phyloP scores from a whole-genome alignment of 2,329 filamentous ascomycete genomes.

The Trichoderma sp. region DNA sequence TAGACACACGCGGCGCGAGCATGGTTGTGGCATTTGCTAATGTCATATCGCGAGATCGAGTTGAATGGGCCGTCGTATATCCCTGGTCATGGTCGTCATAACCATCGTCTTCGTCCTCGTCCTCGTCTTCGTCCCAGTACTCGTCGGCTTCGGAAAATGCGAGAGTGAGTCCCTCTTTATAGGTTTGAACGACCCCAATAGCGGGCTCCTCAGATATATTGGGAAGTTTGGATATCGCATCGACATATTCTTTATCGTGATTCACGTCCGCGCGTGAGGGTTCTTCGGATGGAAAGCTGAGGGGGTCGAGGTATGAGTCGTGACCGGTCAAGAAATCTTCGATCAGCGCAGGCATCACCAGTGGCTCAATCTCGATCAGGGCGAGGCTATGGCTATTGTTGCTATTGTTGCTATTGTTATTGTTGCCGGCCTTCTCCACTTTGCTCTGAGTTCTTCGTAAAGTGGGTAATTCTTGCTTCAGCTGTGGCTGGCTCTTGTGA shows the following conservation, averaged over 20 bases:
- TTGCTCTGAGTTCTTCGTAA: slow-evolving; percentile 52
- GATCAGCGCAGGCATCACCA: slow-evolving; percentile 4
- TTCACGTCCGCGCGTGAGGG: slow-evolving; percentile 35
- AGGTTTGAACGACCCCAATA: slow-evolving; percentile 31
- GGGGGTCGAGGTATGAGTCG: slow-evolving; percentile 38
- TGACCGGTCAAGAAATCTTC: slow-evolving; percentile 33
- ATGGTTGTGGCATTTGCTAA: slow-evolving; percentile 58
- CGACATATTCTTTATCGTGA: slow-evolving; percentile 34
- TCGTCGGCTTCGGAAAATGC: slow-evolving; percentile 60
- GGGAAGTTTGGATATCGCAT: slow-evolving; percentile 37
- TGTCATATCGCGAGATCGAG: slow-evolving; percentile 68
- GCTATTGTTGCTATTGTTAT: too few species aligned
- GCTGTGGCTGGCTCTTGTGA: slow-evolving; percentile 58
- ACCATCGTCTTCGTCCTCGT: slow-evolving; percentile 53
- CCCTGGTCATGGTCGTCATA: slow-evolving; percentile 66
- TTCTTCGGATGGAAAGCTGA: slow-evolving; percentile 36
- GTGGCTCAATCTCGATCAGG: neutral
- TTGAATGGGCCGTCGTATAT: slow-evolving; percentile 76
- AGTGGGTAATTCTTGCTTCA: slow-evolving; percentile 49
- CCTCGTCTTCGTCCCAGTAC: slow-evolving; percentile 79
- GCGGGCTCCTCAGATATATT: slow-evolving; percentile 41
- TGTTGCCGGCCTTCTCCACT: slow-evolving; percentile 36
- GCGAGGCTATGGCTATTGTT: neutral
- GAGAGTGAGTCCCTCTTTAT: slow-evolving; percentile 36
- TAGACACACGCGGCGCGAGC: slow-evolving; percentile 72